Evolutionary conservation across 202 grass and related monocot genomes (phyloP).

Genomic region (Digitaria exilis): DNA sequence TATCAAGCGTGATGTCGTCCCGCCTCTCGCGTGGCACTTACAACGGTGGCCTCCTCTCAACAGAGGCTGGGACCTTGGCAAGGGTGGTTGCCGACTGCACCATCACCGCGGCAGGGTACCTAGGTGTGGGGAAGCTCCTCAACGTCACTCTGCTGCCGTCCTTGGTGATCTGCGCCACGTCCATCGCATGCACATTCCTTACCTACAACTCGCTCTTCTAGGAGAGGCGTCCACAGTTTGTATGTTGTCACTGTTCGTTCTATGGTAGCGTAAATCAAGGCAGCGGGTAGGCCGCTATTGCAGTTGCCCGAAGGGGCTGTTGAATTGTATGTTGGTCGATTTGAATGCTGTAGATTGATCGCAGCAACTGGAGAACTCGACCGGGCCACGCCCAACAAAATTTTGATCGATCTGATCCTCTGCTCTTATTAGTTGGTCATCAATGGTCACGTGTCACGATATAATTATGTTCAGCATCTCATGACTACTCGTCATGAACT

Average conservation of each 20-base stretch:
- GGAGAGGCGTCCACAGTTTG: background rate
- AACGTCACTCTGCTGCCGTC: conserved; percentile 91
- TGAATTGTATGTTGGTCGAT: background rate
- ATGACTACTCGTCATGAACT: background rate
- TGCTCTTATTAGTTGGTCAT: background rate
- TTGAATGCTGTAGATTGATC: conserved; percentile 26
- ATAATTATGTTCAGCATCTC: background rate
- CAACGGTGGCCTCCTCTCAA: conserved; percentile 88
- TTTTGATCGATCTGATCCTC: conserved; percentile 41
- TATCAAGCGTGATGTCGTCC: conserved; percentile 92
- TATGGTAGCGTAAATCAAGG: background rate
- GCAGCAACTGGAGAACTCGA: background rate
- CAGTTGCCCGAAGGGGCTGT: conserved; percentile 35
- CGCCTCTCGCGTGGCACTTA: conserved; percentile 85
- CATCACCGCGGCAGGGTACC: conserved; percentile 74
- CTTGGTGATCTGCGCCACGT: conserved; percentile 68
- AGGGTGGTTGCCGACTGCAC: conserved; percentile 85
- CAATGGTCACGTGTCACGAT: background rate
- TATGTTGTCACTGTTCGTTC: background rate
- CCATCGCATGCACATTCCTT: conserved; percentile 62
- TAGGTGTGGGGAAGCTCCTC: conserved; percentile 76
- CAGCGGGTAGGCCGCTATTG: background rate
- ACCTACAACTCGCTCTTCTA: conserved; percentile 94
- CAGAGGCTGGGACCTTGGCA: conserved; percentile 83
- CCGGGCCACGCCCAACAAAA: conserved; percentile 18